Evolutionary conservation across 208 protist genomes (phyloP), one percentile per base, ranked within the genome.

Genomic region (Trypanosoma theileri): DNA sequence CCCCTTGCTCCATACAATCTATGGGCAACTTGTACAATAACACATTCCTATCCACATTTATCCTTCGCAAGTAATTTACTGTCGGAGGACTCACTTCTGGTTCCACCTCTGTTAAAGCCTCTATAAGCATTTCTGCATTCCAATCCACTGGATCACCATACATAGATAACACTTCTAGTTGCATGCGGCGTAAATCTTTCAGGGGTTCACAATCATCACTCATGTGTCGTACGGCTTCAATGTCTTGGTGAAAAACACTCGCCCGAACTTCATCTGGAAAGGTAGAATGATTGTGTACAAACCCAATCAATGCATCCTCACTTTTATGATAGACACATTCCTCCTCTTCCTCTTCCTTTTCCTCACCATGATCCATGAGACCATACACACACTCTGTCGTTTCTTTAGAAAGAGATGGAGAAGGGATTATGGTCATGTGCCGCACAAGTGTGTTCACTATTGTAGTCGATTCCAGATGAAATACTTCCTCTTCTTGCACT

Each of bases 101-200:
- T 24, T 59, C 66, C 40, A 73, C 67, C 13, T 69, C 61, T 41
- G 54, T 12, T 21, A 79, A 40, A 16, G 60, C 73, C 40, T 74
- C 60, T 9, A 68, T 24, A 41, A 79, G 60, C 14, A 26, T 70
- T 21, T 79, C 66, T 17, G 48, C 46, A 35, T 62, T 55, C 73
- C 73, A 79, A 8, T 69, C 60, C 7, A 57, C 22, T 10, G 68
- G 68, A 46, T 79, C 73, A 28, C 73, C 67, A 44, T 66, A 66
- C 22, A 48, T 56, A 16, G 46, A 10, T 11, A 79, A 42, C 16
- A 69, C 48, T 22, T 19, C 45, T n/a, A 73, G 28, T 48, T 70
- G 68, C 67, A 73, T 73, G 16, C 67, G 68, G 1, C 24, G 52
- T 48, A 74, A n/a, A 17, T 68, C 68, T 26, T 68, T 45, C 13